phyloP scores from a whole-genome alignment of 2,329 filamentous ascomycete species.

The Tricladium varicosporioides region DNA sequence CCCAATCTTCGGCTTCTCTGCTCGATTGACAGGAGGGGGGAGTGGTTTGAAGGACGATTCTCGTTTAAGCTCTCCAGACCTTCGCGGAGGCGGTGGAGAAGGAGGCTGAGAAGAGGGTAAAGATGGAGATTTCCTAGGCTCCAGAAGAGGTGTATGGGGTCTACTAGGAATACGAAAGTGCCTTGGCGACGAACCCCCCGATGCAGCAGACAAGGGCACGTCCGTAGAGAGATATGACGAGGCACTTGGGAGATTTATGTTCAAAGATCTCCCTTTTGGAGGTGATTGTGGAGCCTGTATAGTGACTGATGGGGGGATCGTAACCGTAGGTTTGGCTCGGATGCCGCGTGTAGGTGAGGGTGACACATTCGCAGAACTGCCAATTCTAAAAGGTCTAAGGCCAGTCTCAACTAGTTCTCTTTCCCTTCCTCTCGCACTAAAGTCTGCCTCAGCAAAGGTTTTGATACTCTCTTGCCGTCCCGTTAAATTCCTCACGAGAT shows the following conservation, averaged over 20 bases:
- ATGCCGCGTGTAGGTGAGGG: constrained; percentile 27
- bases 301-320: constrained; percentile 55
- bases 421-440: constrained; percentile 26
- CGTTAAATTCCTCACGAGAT: constrained; percentile 16
- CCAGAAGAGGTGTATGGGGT: constrained; percentile 51
- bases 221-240: constrained; percentile 29
- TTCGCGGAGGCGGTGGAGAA: constrained; percentile 61
- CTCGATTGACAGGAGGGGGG: constrained; percentile 77
- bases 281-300: constrained; percentile 71
- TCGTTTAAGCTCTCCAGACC: constrained; percentile 57
- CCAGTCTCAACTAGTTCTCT: constrained; percentile 20
- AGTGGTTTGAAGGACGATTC: constrained; percentile 39
- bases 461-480: constrained; percentile 19
- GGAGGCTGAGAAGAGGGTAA: constrained; percentile 50
- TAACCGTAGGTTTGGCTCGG: constrained; percentile 21
- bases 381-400: constrained; percentile 25
- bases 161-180: constrained; percentile 55
- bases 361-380: constrained; percentile 23
- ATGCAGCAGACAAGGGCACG: constrained; percentile 37
- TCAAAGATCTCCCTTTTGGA: constrained; percentile 43
- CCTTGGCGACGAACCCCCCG: constrained; percentile 37
- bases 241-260: constrained; percentile 23
- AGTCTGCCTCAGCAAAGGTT: constrained; percentile 18
- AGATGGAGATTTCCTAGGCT: constrained; percentile 48
- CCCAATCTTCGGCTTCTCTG: constrained; percentile 70